These are phyloP conservation scores for Eucalyptus fibrosa DNA, from an alignment of 345 rosid genomes.

Conservation along the genomic window DNA sequence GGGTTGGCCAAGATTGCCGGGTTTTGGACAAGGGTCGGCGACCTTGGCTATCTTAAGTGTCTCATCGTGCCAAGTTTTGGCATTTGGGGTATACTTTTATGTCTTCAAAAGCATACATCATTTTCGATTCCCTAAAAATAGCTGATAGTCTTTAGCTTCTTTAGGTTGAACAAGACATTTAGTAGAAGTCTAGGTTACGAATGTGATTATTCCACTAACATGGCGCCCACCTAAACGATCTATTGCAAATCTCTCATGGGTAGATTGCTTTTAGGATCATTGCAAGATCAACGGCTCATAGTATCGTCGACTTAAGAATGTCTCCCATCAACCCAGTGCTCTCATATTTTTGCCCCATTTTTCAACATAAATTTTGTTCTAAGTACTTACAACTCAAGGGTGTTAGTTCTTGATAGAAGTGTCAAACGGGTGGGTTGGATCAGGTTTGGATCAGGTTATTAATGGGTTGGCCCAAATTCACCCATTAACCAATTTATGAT, in stretches of 20 bases:
- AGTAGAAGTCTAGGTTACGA: neutral
- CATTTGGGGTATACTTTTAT: no score
- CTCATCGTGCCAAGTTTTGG: no score
- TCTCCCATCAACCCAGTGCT: neutral
- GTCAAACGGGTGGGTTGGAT: no score
- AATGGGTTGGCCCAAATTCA: no score
- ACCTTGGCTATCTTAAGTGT: no score
- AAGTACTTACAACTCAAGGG: neutral
- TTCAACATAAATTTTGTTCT: neutral
- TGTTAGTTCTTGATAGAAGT: neutral
- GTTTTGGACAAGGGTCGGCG: no score
- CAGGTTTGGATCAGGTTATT: no score
- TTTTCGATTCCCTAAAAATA: neutral
- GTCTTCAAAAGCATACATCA: neutral
- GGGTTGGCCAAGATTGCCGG: accelerated
- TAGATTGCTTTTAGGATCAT: neutral
- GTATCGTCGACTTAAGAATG: neutral
- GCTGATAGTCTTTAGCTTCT: neutral
- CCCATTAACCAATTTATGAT: no score
- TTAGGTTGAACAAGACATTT: neutral
- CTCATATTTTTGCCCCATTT: neutral
- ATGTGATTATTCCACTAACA: neutral
- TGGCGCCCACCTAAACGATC: neutral
- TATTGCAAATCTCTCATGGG: neutral
- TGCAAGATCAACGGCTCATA: neutral